Percentiles rank a stretch among this genome's conserved stretches.
phyloP scores from a whole-genome alignment of 345 rosid genomes.

The Corchorus olitorius region DNA sequence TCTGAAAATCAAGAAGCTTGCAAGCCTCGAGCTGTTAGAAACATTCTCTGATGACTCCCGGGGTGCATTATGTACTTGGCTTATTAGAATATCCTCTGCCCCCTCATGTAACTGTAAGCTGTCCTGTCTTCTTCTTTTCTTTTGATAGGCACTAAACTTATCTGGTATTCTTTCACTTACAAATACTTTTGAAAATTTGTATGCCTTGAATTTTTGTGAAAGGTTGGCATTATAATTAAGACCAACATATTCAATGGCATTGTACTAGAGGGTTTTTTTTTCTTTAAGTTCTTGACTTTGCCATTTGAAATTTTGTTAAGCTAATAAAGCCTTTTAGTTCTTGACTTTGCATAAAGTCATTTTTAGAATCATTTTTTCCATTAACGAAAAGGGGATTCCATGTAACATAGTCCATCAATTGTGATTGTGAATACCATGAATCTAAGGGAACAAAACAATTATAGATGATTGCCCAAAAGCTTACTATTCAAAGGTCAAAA shows the following conservation, averaged over 20 bases:
- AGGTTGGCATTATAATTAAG: background rate
- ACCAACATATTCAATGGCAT: background rate
- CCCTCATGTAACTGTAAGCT: background rate
- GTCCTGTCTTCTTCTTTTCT: background rate
- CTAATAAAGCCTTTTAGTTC: too few relatives aligned
- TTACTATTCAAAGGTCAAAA: background rate
- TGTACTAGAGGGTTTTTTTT: background rate
- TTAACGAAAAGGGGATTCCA: background rate
- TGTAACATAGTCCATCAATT: background rate
- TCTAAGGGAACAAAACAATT: background rate
- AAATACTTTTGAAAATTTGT: background rate
- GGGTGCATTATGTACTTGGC: background rate
- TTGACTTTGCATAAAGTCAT: background rate
- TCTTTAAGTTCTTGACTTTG: background rate
- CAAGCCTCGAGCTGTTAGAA: background rate
- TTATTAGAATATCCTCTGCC: slow-evolving; percentile 1
- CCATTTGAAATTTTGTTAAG: background rate
- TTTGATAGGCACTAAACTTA: background rate
- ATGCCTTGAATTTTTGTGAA: background rate
- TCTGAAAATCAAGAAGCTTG: background rate
- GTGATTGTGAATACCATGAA: background rate
- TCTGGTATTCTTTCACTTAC: background rate
- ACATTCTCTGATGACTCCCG: slow-evolving; percentile 3
- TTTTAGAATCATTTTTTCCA: background rate
- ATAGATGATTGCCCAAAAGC: background rate